Conservation (phyloP, 73 alveolate genomes). For the Stentor coeruleus region DNA sequence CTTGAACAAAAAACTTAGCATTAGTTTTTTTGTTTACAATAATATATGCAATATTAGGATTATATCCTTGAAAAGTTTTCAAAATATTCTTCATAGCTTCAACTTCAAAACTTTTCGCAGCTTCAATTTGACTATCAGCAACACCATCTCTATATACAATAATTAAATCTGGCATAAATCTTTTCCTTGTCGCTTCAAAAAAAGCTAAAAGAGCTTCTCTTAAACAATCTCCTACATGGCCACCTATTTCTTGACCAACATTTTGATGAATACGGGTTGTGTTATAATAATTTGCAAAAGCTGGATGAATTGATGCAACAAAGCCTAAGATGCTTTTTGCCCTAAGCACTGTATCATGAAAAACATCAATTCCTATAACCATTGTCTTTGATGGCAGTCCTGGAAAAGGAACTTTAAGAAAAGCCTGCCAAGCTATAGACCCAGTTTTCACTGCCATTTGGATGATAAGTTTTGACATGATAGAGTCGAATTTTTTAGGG, state of each 20-base stretch:
- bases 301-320: constrained; percentile 38
- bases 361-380: constrained; percentile 63
- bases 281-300: constrained; percentile 42
- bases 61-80: neutral
- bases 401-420: constrained; percentile 72
- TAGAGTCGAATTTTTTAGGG: constrained; percentile 49
- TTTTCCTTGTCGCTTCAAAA: constrained; percentile 24
- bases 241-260: constrained; percentile 40
- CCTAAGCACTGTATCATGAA: constrained; percentile 30
- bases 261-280: constrained; percentile 31
- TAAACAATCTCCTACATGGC: constrained; percentile 26
- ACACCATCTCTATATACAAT: constrained; percentile 80
- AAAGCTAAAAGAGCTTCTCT: neutral
- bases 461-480: constrained; percentile 47
- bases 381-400: constrained; percentile 48
- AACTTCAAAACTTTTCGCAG: constrained; percentile 40
- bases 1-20: neutral
- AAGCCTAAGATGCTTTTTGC: constrained; percentile 22
- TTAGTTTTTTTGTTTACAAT: constrained; percentile 26
- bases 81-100: constrained; percentile 40
- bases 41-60: neutral
- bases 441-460: constrained; percentile 90
- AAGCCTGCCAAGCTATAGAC: constrained; percentile 91
- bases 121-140: constrained; percentile 41
- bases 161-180: constrained; percentile 47